Base-by-base conservation (phyloP, 31 red algal genomes). In the Endocladia muricata region DNA sequence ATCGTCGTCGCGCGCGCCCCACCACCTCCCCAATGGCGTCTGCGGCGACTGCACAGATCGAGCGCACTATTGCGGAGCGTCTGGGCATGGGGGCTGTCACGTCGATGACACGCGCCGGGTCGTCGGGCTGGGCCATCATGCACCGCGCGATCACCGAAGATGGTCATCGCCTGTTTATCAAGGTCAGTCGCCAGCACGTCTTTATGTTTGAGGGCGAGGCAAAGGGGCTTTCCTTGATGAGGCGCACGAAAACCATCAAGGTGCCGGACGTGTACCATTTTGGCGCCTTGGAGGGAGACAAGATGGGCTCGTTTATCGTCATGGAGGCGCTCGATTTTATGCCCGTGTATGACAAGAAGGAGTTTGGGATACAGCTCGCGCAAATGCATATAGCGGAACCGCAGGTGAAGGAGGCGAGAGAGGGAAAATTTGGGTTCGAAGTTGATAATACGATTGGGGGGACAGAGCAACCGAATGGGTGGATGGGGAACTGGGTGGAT, bases 381-480 rank as follows among this genome's bases (percentile, higher is more conserved):
- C 59, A 51, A 43, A 90, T 98, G 86, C 95, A 98, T 61, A 76
- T 83, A 22, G 79, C 81, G 34, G 63, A 85, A 38, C 92, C 85
- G 25, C 55, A 51, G 25, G 9, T 69, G 19, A 34, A 57, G 37
- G 86, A 89, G 28, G 85, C 86, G 3, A 55, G 58, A 33, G 52
- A 65, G 41, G 84, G 90, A 21, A 78, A 73, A 38, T 94, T 89
- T 66, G 95, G 95, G 5, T 98, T 93, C 63, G 26, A 42, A 47
- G 67, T 90, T 0, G 80, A 85, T 39, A 91, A 91, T 44, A 98
- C 95, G 15, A 91, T 95, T 70, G 97, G 97, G 9, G 70, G 76
- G 19, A 96, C 93, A 6, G 73, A 79, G 11, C 97, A 99, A 77
- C 86, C 87, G 19, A 99, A 99, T 57, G 86, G 67, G 25, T 99